Evolutionary conservation across 768 basidiomycete species (phyloP), one percentile per base, ranked within the genome.

Genomic region (Boletus edulis): DNA sequence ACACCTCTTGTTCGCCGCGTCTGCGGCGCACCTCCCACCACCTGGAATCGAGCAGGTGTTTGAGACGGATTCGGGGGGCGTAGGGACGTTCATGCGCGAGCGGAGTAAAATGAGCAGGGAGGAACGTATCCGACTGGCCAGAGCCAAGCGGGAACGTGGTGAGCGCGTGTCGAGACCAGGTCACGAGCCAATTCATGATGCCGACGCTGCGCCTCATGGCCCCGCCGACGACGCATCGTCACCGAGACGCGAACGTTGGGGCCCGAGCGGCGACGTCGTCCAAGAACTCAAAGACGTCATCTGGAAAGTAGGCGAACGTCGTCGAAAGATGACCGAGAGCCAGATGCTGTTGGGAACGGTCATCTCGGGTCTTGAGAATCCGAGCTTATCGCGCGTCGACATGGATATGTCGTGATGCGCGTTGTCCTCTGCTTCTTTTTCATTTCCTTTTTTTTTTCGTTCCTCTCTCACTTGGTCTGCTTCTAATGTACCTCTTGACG

Each of bases 261-360:
- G 87, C 0, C 89, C 87, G 8, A 82, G 83, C 5, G 85, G 84
- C 1, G 90, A 91, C 57, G 89, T 92, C 35, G 88, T 92, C 6
- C 84, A 89, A 67, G 90, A 92, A 68, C 74, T 92, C 58, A 89
- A 87, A 68, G 90, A 91, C 61, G 89, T 92, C 12, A 92, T 92
- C 31, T 89, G 87, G 87, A 87, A 90, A 67, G 90, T 92, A 10
- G 81, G 89, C 32, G 87, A 91, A 71, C 76, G 78, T 63, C 75
- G 84, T 67, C 72, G 86, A 56, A 78, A 76, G 68, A 75, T 86
- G 78, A 64, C 61, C 12, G 70, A 74, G 56, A 43, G 35, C 15
- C 46, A 54, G 22, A 27, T 29, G 9, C 27, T 29, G 29, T 29
- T 29, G 29, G 29, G 29, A 29, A 29, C 29, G 7, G 29, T 29